Evolutionary conservation across 1,139 yeast species (phyloP), one percentile per base, ranked within the genome.

Genomic region (Nadsonia commutata): DNA sequence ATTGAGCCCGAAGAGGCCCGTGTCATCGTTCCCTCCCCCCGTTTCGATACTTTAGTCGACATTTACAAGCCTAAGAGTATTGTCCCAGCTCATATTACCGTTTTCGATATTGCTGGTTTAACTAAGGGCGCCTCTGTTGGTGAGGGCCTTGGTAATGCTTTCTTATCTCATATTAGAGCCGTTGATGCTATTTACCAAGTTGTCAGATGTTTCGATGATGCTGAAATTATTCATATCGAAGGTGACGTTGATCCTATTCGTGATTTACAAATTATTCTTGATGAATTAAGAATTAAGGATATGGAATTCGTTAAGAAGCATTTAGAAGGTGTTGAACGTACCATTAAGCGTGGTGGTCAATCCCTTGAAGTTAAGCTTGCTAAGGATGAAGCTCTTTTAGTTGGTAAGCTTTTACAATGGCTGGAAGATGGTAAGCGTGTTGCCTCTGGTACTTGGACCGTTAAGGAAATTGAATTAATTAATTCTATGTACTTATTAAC

Each of bases 1-100:
- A 86, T 88, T 65, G 96, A 88, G 56, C 96, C 97, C 41, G 96
- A 86, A 70, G 95, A 85, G 69, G 95, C 96, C 39, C 75, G 94
- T 65, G 95, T 85, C 46, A 76, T 80, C 54, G 96, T 86, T 46
- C 96, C 96, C 55, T 82, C 94, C 40, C 71, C 81, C 51, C 77
- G 94, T 64, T 78, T 86, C 58, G 93, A 84, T 58, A 71, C 70
- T 52, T 71, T 83, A 51, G 70, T 75, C 56, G 72, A 72, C 45
- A 64, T 79, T 55, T 83, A 81, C 71, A 71, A 79, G 65, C 86
- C 93, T 46, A 75, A 78, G 60, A 79, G 76, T 58, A 49, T 46
- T 41, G 84, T 84, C 48, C 95, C 95, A 46, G 95, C 96, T 17
- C 81, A 71, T 57, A 75, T 86, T 68, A 85, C 95, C 49, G 76